Evolutionary conservation across 331 rosid species (phyloP).

Genomic region (Malus hybrid): DNA sequence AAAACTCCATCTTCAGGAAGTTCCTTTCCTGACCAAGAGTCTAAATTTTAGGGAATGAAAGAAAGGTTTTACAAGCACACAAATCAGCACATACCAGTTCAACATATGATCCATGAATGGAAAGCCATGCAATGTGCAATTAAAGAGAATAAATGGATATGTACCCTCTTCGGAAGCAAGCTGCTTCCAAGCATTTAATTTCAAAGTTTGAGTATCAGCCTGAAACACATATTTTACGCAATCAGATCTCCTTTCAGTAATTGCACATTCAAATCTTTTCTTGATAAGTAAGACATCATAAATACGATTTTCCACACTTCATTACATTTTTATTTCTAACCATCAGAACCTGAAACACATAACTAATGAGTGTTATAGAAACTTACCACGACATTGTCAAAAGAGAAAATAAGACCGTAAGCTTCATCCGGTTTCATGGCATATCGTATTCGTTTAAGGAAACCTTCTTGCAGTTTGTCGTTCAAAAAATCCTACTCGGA

Average conservation of each 20-base stretch:
- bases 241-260: background rate
- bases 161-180: constrained; percentile 86
- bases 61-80: background rate
- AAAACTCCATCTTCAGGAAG: constrained; percentile 57
- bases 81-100: background rate
- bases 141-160: constrained; percentile 8
- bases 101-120: background rate
- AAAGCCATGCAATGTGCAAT: background rate
- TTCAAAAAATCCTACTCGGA: constrained; percentile 84
- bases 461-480: constrained; percentile 88
- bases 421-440: constrained; percentile 99
- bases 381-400: constrained; percentile 93
- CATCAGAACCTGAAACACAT: background rate
- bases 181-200: constrained; percentile 80
- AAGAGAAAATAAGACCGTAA: constrained; percentile 91
- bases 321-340: background rate
- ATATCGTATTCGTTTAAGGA: constrained; percentile 89
- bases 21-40: constrained; percentile 51
- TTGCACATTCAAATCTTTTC: background rate
- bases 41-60: background rate
- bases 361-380: constrained; percentile 4
- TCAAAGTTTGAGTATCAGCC: constrained; percentile 83
- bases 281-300: background rate
- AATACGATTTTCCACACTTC: background rate
- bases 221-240: constrained; percentile 33